Conservation (phyloP, 345 rosid genomes). For the thale cress (Arabidopsis thaliana) region DNA sequence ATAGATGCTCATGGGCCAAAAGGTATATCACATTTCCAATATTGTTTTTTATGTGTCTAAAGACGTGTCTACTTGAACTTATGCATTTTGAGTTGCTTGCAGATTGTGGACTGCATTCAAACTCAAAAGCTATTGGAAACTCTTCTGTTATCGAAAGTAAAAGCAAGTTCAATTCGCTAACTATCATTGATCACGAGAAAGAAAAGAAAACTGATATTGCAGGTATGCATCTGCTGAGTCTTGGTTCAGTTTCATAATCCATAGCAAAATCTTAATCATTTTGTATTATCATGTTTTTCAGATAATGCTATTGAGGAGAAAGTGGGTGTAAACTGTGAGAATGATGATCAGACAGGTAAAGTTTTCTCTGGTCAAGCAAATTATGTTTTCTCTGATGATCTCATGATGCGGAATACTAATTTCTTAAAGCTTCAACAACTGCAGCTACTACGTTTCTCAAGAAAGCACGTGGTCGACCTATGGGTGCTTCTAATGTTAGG, state of each 20-base stretch:
- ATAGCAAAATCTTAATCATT: conserved; percentile 14
- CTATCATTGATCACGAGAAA: conserved; percentile 39
- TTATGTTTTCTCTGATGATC: too few relatives aligned
- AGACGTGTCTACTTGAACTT: conserved; percentile 30
- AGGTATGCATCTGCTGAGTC: conserved; percentile 46
- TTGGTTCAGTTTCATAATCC: conserved; percentile 24
- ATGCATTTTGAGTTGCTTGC: conserved; percentile 38
- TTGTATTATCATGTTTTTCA: conserved; percentile 33
- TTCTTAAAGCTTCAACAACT: background rate
- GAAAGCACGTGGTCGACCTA: conserved; percentile 7
- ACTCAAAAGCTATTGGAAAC: conserved; percentile 31
- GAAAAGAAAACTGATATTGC: conserved; percentile 41
- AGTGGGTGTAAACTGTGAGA: conserved; percentile 38
- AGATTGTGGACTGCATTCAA: conserved; percentile 45
- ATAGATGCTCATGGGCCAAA: conserved; percentile 37
- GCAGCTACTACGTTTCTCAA: conserved; percentile 37
- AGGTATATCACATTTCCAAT: conserved; percentile 18
- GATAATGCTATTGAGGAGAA: conserved; percentile 47
- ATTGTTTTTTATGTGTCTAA: conserved; percentile 18
- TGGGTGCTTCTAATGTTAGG: conserved; percentile 23
- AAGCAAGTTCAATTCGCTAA: conserved; percentile 36
- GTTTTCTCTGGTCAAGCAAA: conserved; percentile 18
- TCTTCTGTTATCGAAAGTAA: conserved; percentile 37
- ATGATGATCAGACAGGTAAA: conserved; percentile 39
- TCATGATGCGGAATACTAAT: background rate